Evolutionary conservation across 805 yeast genomes (phyloP), one percentile per base, ranked within the genome.

Genomic region (Saccharomycopsis malanga): DNA sequence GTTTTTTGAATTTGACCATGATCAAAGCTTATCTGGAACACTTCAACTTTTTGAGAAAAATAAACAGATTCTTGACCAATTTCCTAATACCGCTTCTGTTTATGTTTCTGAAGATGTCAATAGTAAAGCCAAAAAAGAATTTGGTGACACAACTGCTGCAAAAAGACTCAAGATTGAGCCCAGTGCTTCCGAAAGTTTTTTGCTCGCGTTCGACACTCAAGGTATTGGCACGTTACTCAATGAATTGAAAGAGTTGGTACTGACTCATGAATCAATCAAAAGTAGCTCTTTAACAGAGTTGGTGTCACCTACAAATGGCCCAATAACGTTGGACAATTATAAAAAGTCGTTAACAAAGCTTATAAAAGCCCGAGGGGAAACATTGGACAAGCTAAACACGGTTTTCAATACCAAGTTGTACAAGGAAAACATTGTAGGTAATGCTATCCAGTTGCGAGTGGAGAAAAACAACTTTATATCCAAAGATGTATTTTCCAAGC

Each of bases 391-490:
- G 2, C 34, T 46, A n/a, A 38, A 32, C 15, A 24, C 36, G 17
- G 12, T 43, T 14, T 47, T 43, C 32, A 29, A 18, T 18, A 34
- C 25, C n/a, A 38, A 43, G 20, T 14, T 44, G 4, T n/a, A 20
- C 6, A 25, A 39, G 14, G 52, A 51, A 24, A 45, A 39, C 30
- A 17, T 35, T 5, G 15, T 51, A 7, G 54, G 54, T 14, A 45
- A 48, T 34, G 25, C 20, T 21, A 12, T 48, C 4, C 54, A 51
- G 22, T 12, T 38, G 15, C 15, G 35, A 15, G 48, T 48, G 9
- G 54, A 51, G 18, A 51, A 48, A 35, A 51, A 51, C 29, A 44
- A 48, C 30, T 41, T 14, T 20, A 36, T 40, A 21, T 38, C 45
- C 4, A 44, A 39, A 25, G 45, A 30, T 22, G 15, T 51, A 14